Evolutionary conservation across 768 basidiomycete genomes (phyloP).

Genomic region (Lentinus tigrinus): DNA sequence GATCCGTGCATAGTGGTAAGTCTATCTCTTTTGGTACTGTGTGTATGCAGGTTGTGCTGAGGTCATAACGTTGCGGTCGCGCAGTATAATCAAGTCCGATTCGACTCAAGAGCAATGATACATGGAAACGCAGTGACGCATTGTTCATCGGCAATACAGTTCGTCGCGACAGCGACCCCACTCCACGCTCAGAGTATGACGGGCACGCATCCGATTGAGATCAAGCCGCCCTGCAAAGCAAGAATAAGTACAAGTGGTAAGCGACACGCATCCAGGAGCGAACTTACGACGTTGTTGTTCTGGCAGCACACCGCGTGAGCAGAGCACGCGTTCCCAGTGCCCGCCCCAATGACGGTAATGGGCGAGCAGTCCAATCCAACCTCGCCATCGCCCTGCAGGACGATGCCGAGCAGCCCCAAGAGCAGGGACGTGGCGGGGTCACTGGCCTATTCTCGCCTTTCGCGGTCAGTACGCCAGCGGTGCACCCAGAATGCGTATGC

Average conservation of each 20-base stretch:
- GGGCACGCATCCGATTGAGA: constrained; percentile 17
- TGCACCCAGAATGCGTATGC: not conserved
- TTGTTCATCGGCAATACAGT: no score
- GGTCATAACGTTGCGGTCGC: no score
- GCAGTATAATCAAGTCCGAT: no score
- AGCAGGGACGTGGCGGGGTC: constrained; percentile 7
- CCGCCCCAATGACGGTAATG: constrained; percentile 23
- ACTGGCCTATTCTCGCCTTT: not conserved
- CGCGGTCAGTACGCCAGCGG: not conserved
- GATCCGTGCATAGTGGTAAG: no score
- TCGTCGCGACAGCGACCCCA: no score
- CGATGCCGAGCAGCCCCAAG: constrained; percentile 24
- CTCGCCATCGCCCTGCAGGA: constrained; percentile 16
- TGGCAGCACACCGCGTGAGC: constrained; percentile 27
- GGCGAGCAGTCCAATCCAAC: constrained; percentile 27
- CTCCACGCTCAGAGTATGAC: constrained; percentile 8
- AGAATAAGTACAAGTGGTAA: not conserved
- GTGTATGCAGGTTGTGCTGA: no score
- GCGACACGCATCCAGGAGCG: not conserved
- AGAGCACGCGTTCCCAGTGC: constrained; percentile 20
- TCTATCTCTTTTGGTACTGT: no score
- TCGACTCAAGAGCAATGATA: no score
- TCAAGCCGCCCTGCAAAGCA: constrained; percentile 7
- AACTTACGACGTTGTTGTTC: constrained; percentile 25
- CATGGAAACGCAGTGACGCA: no score